These are phyloP conservation scores for Cyberlindnera americana DNA, from an alignment of 805 yeast species.

Conservation along the genomic window DNA sequence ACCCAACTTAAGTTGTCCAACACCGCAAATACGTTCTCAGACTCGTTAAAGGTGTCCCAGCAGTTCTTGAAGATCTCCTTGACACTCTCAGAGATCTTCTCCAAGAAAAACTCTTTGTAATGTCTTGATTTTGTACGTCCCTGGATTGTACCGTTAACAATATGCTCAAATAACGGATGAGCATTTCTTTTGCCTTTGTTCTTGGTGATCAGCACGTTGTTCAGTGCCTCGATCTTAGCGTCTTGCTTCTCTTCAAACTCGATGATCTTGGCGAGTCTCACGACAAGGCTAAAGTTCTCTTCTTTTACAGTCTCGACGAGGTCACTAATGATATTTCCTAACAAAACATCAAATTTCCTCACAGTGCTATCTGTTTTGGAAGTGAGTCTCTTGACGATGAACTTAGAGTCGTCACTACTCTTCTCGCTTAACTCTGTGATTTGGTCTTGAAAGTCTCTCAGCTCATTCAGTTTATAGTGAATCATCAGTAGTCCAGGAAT, in stretches of 20 bases:
- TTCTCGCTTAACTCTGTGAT: slow-evolving; percentile 51
- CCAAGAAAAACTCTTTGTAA: slow-evolving; percentile 59
- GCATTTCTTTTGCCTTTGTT: slow-evolving; percentile 26
- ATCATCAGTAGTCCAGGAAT: slow-evolving; percentile 57
- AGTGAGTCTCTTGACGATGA: slow-evolving; percentile 58
- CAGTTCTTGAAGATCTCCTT: slow-evolving; percentile 66
- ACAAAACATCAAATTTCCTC: slow-evolving; percentile 57
- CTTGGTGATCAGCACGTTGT: slow-evolving; percentile 27
- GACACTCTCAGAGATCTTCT: slow-evolving; percentile 56
- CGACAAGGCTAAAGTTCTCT: slow-evolving; percentile 63
- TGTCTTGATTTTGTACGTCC: slow-evolving; percentile 49
- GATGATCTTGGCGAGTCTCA: slow-evolving; percentile 69
- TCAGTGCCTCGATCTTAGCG: slow-evolving; percentile 42
- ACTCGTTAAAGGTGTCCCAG: slow-evolving; percentile 44
- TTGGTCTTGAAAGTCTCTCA: slow-evolving; percentile 78
- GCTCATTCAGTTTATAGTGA: slow-evolving; percentile 66
- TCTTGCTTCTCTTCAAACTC: slow-evolving; percentile 83
- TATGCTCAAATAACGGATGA: slow-evolving; percentile 29
- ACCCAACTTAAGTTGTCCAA: slow-evolving; percentile 78
- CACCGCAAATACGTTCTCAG: slow-evolving; percentile 47
- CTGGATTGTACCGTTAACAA: slow-evolving; percentile 38
- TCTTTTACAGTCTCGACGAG: slow-evolving; percentile 70
- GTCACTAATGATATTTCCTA: slow-evolving; percentile 62
- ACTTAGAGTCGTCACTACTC: slow-evolving; percentile 60
- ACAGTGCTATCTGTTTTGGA: slow-evolving; percentile 40